Base-by-base conservation (phyloP, 257 asterid species). In the Eustoma russellianum region DNA sequence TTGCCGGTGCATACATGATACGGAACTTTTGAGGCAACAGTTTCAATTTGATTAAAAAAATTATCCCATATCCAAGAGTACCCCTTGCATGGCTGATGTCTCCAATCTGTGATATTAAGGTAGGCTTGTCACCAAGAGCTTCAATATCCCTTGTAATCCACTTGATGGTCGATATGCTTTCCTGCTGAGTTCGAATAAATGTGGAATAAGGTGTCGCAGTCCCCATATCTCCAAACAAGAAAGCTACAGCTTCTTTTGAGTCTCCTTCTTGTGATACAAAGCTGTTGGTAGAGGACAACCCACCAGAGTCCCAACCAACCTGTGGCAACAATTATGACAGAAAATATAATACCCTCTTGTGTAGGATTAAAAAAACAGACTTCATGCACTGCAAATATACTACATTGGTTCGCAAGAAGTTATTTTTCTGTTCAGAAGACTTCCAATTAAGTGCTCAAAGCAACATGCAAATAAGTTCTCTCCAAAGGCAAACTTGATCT, bases 51-150 rank as follows among this genome's bases (percentile, higher is more conserved):
- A 62, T 79, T 30, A 53, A 91, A 91, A 28, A 91, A 91, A 67
- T 80, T 79, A 60, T 91, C 98, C 98, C 98, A 91, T 65, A 91
- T 48, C 98, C 98, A 91, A 13, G 95, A 66, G 64, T 84, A 52
- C 98, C 98, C 63, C 95, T 73, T 28, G 98, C 98, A 9, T 91
- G 87, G 82, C 98, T 91, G 64, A 91, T 80, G 63, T 91, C 98
- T 59, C 98, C 98, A 49, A 91, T 80, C 55, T 91, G 98, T 3
- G 98, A 91, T 59, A 91, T 80, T 48, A 91, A 19, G 33, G 90
- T 69, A 17, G 97, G 95, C 61, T 82, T 91, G 64, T 80, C 63
- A 10, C 94, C 97, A 14, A 84, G 74, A 63, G 83, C 86, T 67
- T 87, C 81, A 13, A 91, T 75, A 56, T 91, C 98, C 53, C 91